Conservation (phyloP, 768 basidiomycete species). For the Coprinopsis sp. region DNA sequence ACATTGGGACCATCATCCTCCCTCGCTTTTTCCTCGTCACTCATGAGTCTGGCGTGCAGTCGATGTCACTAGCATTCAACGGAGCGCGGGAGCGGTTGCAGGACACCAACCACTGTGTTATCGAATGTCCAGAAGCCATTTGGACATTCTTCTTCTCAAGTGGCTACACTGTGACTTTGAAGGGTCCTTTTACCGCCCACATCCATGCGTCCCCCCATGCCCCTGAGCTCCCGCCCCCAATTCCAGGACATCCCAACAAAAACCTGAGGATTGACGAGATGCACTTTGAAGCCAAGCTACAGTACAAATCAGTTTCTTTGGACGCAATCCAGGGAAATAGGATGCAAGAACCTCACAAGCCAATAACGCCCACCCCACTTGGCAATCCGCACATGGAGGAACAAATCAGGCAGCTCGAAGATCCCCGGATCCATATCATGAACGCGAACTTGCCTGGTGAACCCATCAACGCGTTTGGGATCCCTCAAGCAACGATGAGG, state of each 20-base stretch:
- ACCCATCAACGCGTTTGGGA: slow-evolving; percentile 84
- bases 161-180: slow-evolving; percentile 73
- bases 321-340: slow-evolving; percentile 56
- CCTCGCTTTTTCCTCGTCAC: slow-evolving; percentile 85
- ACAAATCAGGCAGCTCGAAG: slow-evolving; percentile 63
- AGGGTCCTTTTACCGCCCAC: slow-evolving; percentile 69
- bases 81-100: slow-evolving; percentile 65
- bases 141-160: slow-evolving; percentile 83
- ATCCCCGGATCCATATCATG: slow-evolving; percentile 56
- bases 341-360: slow-evolving; percentile 28
- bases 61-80: slow-evolving; percentile 76
- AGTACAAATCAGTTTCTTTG: slow-evolving; percentile 72
- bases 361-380: slow-evolving; percentile 12
- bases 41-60: slow-evolving; percentile 78
- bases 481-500: slow-evolving; percentile 85
- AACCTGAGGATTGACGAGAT: slow-evolving; percentile 67
- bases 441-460: slow-evolving; percentile 69
- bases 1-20: slow-evolving; percentile 74
- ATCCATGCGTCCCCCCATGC: slow-evolving; percentile 37
- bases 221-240: too few relatives aligned
- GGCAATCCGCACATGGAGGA: slow-evolving; percentile 21
- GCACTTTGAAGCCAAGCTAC: slow-evolving; percentile 64
- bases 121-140: slow-evolving; percentile 68
- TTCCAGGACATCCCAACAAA: slow-evolving; percentile 17
- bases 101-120: slow-evolving; percentile 42